Evolutionary conservation across 345 rosid genomes (phyloP).

Genomic region (Citrus reticulata): DNA sequence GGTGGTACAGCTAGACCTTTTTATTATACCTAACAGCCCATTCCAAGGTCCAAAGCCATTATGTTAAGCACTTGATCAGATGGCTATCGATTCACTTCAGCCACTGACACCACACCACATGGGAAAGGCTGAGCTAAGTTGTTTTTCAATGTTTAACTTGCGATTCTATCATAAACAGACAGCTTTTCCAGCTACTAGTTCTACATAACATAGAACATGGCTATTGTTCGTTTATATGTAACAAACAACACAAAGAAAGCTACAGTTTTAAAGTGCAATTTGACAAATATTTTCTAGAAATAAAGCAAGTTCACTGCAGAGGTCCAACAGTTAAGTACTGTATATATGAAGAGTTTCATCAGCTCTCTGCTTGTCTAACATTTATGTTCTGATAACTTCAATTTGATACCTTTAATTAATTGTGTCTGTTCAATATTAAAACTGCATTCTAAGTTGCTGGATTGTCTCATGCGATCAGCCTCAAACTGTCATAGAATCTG

Average conservation of each 20-base stretch:
- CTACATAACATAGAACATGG: too few relatives aligned
- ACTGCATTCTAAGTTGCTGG: constrained; percentile 8
- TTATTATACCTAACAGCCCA: neutral
- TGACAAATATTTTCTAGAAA: neutral
- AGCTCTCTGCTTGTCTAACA: neutral
- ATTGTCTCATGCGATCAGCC: constrained; percentile 23
- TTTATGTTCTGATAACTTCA: neutral
- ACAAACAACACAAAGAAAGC: too few relatives aligned
- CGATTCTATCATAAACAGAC: too few relatives aligned
- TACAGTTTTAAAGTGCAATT: neutral
- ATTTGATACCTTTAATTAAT: neutral
- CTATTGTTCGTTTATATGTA: too few relatives aligned
- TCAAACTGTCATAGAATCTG: constrained; percentile 62
- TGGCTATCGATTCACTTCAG: neutral
- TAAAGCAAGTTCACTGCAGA: neutral
- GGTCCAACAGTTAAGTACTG: neutral
- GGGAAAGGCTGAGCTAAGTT: too few relatives aligned
- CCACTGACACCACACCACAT: too few relatives aligned
- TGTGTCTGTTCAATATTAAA: neutral
- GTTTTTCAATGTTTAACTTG: too few relatives aligned
- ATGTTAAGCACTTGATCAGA: neutral
- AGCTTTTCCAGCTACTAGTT: too few relatives aligned
- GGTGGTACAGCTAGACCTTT: too few relatives aligned
- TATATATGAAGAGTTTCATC: neutral
- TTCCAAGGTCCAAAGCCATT: neutral